Evolutionary conservation across 2,329 filamentous ascomycete species (phyloP).

Genomic region (Neofusicoccum kwambonambiense): DNA sequence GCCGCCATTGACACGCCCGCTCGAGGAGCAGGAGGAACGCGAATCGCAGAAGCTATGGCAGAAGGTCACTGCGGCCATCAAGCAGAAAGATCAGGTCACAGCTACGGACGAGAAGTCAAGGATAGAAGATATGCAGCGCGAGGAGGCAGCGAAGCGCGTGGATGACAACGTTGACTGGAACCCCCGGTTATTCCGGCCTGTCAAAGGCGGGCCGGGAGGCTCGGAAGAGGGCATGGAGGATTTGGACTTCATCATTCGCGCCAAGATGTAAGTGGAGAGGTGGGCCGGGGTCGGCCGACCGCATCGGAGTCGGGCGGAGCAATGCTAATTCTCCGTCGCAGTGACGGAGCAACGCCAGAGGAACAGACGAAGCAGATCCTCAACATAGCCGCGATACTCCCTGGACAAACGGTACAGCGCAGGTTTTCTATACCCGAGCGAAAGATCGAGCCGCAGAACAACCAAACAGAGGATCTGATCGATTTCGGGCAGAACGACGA

Average conservation of each 20-base stretch:
- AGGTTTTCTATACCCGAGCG: slow-evolving; percentile 58
- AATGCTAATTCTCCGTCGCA: slow-evolving; percentile 30
- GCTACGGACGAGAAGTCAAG: slow-evolving; percentile 96
- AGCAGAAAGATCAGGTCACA: slow-evolving; percentile 77
- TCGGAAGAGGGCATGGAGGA: slow-evolving; percentile 80
- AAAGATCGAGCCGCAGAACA: slow-evolving; percentile 29
- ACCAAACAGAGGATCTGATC: slow-evolving; percentile 49
- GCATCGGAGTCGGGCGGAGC: neutral
- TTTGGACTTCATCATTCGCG: slow-evolving; percentile 92
- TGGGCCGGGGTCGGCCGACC: neutral
- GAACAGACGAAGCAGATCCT: slow-evolving; percentile 79
- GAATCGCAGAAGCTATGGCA: slow-evolving; percentile 90
- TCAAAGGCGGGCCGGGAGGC: slow-evolving; percentile 68
- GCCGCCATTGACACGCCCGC: slow-evolving; percentile 68
- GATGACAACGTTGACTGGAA: slow-evolving; percentile 84
- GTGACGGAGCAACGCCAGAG: slow-evolving; percentile 64
- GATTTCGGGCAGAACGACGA: slow-evolving; percentile 54
- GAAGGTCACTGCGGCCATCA: slow-evolving; percentile 77
- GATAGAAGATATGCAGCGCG: slow-evolving; percentile 88
- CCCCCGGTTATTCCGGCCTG: slow-evolving; percentile 77
- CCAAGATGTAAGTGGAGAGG: slow-evolving; percentile 64
- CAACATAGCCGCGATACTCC: slow-evolving; percentile 79
- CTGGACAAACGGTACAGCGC: slow-evolving; percentile 61
- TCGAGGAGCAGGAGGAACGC: slow-evolving; percentile 82
- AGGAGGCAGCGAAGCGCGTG: slow-evolving; percentile 77